Conservation (phyloP, 352 stramenopile genomes). For the Elongisporangium prolatum region DNA sequence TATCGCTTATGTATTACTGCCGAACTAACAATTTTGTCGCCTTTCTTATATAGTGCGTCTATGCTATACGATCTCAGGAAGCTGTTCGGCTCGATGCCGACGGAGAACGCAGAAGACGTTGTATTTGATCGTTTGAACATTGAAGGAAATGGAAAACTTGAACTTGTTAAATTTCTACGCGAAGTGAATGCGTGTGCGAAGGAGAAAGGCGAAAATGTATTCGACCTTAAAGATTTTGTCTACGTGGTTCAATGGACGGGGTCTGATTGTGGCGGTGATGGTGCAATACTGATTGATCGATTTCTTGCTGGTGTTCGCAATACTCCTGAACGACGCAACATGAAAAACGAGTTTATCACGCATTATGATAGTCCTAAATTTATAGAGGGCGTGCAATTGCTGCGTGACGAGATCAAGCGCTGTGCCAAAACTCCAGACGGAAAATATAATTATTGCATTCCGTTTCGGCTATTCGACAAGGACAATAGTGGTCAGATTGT, state of each 20-base stretch:
- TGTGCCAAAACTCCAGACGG: slow-evolving; percentile 77
- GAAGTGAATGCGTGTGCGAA: slow-evolving; percentile 50
- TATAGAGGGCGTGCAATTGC: slow-evolving; percentile 59
- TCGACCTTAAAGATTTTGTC: slow-evolving; percentile 68
- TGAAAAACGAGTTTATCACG: slow-evolving; percentile 82
- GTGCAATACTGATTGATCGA: slow-evolving; percentile 63
- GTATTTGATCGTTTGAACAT: slow-evolving; percentile 71
- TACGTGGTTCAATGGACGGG: slow-evolving; percentile 75
- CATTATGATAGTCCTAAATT: slow-evolving; percentile 79
- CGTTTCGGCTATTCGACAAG: slow-evolving; percentile 73
- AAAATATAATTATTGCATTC: slow-evolving; percentile 66
- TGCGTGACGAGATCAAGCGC: slow-evolving; percentile 68
- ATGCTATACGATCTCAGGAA: slow-evolving; percentile 75
- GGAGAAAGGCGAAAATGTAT: slow-evolving; percentile 42
- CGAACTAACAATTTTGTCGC: not conserved
- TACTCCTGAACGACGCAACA: slow-evolving; percentile 69
- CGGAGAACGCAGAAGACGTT: slow-evolving; percentile 30
- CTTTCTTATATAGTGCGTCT: slow-evolving; percentile 23
- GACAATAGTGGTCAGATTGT: slow-evolving; percentile 62
- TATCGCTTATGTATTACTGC: slow-evolving; percentile 1
- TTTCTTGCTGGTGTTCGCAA: slow-evolving; percentile 66
- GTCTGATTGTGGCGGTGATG: slow-evolving; percentile 64
- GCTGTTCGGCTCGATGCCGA: slow-evolving; percentile 37
- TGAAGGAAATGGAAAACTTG: slow-evolving; percentile 66
- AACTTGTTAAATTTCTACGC: slow-evolving; percentile 47